Evolutionary conservation across 2,329 filamentous ascomycete genomes (phyloP).

Genomic region (Colletotrichum spaethianum): DNA sequence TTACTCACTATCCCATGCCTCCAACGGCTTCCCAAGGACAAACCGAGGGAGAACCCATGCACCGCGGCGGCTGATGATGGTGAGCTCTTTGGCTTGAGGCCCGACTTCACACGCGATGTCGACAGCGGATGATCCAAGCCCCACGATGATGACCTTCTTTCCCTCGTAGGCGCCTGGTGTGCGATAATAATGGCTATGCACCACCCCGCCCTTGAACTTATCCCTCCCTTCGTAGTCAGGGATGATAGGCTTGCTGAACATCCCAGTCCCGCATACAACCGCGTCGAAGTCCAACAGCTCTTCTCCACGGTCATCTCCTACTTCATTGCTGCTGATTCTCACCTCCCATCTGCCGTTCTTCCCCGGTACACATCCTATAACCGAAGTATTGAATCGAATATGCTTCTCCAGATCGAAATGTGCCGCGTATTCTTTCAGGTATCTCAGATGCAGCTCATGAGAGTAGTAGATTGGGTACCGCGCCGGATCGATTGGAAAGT

Average conservation of each 20-base stretch:
- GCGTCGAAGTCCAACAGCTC: slow-evolving; percentile 50
- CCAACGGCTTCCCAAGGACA: slow-evolving; percentile 52
- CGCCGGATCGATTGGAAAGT: slow-evolving; percentile 57
- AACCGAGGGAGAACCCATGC: slow-evolving; percentile 56
- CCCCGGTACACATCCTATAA: slow-evolving; percentile 48
- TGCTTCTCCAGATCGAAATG: slow-evolving; percentile 52
- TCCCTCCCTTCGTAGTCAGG: slow-evolving; percentile 51
- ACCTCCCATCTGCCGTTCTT: slow-evolving; percentile 50
- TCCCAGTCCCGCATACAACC: slow-evolving; percentile 53
- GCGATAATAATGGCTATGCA: slow-evolving; percentile 56
- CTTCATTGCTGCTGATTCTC: slow-evolving; percentile 41
- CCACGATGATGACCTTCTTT: slow-evolving; percentile 54
- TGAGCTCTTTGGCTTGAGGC: slow-evolving; percentile 50
- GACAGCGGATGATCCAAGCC: slow-evolving; percentile 55
- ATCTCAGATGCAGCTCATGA: slow-evolving; percentile 52
- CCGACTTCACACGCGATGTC: slow-evolving; percentile 56
- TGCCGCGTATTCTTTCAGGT: slow-evolving; percentile 54
- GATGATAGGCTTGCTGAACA: slow-evolving; percentile 49
- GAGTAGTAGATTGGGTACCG: slow-evolving; percentile 55
- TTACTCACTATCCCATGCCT: slow-evolving; percentile 53
- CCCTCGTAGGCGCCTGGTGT: slow-evolving; percentile 51
- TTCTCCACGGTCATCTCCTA: not conserved
- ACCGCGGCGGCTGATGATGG: slow-evolving; percentile 55
- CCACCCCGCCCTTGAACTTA: slow-evolving; percentile 50
- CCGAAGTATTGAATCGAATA: slow-evolving; percentile 51